Evolutionary conservation across 139 green algal genomes (phyloP).

Genomic region (Pedinophyceae sp.): DNA sequence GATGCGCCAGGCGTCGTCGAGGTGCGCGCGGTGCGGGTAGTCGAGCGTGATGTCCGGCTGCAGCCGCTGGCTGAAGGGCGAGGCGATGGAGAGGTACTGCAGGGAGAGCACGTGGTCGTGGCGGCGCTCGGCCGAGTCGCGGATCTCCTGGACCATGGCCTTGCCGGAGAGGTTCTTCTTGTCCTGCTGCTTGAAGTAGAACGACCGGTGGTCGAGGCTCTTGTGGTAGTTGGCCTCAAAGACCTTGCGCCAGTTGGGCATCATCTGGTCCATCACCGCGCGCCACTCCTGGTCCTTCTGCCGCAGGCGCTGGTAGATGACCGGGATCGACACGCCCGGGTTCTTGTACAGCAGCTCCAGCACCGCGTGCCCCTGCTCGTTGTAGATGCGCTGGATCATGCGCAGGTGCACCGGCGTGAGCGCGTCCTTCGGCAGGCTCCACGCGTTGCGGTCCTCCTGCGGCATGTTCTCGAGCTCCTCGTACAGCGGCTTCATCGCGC

Average conservation of each 20-base stretch:
- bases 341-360: conserved; percentile 73
- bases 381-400: conserved; percentile 78
- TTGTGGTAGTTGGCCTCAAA: conserved; percentile 97
- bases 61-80: conserved; percentile 16
- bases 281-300: conserved; percentile 90
- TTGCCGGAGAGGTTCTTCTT: conserved; percentile 85
- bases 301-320: conserved; percentile 69
- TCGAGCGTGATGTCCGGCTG: conserved; percentile 53
- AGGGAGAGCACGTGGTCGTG: conserved; percentile 23
- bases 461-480: conserved; percentile 32
- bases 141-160: conserved; percentile 73
- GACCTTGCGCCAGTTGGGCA: conserved; percentile 62
- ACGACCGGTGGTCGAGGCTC: conserved; percentile 89
- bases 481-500: conserved; percentile 33
- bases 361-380: conserved; percentile 32
- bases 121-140: conserved; percentile 63
- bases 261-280: conserved; percentile 54
- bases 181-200: conserved; percentile 99
- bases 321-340: conserved; percentile 61
- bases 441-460: conserved; percentile 41
- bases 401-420: conserved; percentile 53
- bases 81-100: conserved; percentile 14
- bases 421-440: conserved; percentile 21
- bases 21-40: conserved; percentile 36
- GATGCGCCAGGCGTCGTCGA: conserved; percentile 61